Evolutionary conservation across 768 basidiomycete genomes (phyloP).

Genomic region (Leccinum arenicola): DNA sequence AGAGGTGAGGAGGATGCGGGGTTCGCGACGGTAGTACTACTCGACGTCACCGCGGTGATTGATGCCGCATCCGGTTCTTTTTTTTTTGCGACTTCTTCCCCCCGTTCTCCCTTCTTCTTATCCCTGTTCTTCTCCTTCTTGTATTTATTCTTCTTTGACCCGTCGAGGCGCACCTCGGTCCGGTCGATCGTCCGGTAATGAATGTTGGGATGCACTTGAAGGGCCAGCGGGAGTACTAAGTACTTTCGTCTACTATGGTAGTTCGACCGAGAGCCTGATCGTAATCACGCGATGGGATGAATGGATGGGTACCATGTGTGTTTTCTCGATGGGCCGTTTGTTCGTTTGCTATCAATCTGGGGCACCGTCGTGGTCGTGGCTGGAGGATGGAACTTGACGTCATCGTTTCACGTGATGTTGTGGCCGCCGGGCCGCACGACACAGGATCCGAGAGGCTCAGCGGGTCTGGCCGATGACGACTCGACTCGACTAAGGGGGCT

Average conservation of each 20-base stretch:
- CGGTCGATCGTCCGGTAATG: not conserved
- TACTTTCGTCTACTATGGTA: not conserved
- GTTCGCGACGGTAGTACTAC: not conserved
- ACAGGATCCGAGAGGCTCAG: not conserved
- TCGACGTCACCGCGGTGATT: not conserved
- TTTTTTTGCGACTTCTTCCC: not conserved
- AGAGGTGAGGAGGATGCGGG: not conserved
- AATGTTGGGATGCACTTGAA: not conserved
- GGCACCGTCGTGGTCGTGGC: not conserved
- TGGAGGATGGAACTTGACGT: constrained; percentile 2
- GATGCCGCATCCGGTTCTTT: not conserved
- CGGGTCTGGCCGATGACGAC: not conserved
- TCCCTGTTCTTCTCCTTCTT: not conserved
- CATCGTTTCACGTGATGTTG: not conserved
- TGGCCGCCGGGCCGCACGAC: too few species aligned
- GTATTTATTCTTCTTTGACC: not conserved
- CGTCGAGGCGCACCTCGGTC: not conserved
- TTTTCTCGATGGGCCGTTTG: not conserved
- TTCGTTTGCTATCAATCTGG: not conserved
- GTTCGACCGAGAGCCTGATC: not conserved
- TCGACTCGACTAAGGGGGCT: not conserved
- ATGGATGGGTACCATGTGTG: not conserved
- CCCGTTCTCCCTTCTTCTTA: not conserved
- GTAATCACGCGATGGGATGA: not conserved
- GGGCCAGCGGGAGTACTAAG: not conserved